These are phyloP conservation scores for Colletotrichum tabaci DNA, from an alignment of 2,329 filamentous ascomycete genomes.

Conservation along the genomic window DNA sequence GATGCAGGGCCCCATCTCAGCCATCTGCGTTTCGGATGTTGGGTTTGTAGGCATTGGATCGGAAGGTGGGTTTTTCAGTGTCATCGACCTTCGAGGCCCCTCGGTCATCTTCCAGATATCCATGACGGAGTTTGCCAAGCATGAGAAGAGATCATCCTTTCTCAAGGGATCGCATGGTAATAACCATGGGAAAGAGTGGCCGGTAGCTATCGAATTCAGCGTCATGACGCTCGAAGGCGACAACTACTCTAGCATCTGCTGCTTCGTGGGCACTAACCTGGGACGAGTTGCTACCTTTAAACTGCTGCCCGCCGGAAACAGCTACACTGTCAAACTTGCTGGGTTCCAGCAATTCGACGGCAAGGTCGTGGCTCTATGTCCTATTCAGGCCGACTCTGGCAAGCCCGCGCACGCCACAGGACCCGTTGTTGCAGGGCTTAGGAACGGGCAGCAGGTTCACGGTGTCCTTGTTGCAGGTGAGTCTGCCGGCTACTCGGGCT, in stretches of 20 bases:
- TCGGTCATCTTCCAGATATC: conserved; percentile 84
- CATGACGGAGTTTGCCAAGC: conserved; percentile 80
- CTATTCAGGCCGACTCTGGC: conserved; percentile 85
- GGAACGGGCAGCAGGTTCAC: conserved; percentile 81
- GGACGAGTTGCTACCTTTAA: conserved; percentile 93
- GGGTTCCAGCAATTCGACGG: conserved; percentile 79
- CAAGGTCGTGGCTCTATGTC: conserved; percentile 80
- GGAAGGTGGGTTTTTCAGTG: conserved; percentile 82
- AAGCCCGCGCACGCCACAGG: conserved; percentile 83
- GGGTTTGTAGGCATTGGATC: conserved; percentile 93
- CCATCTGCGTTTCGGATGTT: conserved; percentile 88
- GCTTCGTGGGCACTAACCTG: conserved; percentile 89
- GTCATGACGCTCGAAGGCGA: conserved; percentile 96
- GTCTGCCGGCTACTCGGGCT: conserved; percentile 45
- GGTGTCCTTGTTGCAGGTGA: conserved; percentile 84
- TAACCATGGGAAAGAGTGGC: conserved; percentile 76
- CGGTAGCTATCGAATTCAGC: conserved; percentile 88
- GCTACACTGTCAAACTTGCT: conserved; percentile 80
- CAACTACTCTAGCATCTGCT: conserved; percentile 92
- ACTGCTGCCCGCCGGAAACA: conserved; percentile 81
- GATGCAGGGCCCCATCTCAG: conserved; percentile 85
- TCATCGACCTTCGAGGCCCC: conserved; percentile 92
- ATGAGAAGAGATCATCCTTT: conserved; percentile 84
- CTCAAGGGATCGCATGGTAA: conserved; percentile 68
- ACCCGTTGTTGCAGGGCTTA: conserved; percentile 80